A percentile compares a stretch with the other conserved stretches of the same genome.
These are phyloP conservation scores for Alternaria sp. DNA, from an alignment of 2,329 filamentous ascomycete species.

Conservation along the genomic window DNA sequence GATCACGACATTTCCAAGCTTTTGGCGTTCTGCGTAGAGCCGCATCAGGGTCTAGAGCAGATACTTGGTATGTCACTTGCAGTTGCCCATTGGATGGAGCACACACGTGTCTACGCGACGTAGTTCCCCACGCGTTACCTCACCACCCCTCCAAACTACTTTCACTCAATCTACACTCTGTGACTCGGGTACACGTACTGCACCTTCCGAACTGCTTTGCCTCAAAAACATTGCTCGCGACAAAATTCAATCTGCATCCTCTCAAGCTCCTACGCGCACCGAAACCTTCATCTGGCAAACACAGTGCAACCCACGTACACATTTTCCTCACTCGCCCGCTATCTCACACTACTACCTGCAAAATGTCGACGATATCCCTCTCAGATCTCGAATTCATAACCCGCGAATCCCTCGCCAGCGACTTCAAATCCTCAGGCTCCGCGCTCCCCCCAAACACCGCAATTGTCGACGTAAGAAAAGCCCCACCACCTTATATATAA, in stretches of 20 bases:
- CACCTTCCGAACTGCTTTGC: slow-evolving; percentile 2
- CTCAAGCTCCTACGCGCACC: slow-evolving; percentile 1
- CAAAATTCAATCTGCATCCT: slow-evolving; percentile 6
- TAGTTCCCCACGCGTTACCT: slow-evolving; percentile 6
- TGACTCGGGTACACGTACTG: slow-evolving; percentile 3
- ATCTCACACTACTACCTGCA: not conserved
- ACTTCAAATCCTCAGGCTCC: slow-evolving; percentile 63
- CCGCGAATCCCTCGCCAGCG: slow-evolving; percentile 68
- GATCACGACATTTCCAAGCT: slow-evolving; percentile 2
- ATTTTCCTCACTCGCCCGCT: not conserved
- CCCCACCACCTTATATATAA: slow-evolving; percentile 52
- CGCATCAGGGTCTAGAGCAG: not conserved
- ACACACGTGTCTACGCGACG: slow-evolving; percentile 5
- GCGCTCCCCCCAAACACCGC: slow-evolving; percentile 71
- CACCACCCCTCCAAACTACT: slow-evolving; percentile 1
- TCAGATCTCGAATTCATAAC: slow-evolving; percentile 73
- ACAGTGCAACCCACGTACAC: not conserved
- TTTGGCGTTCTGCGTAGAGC: not conserved
- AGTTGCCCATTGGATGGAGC: slow-evolving; percentile 4
- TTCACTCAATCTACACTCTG: slow-evolving; percentile 2
- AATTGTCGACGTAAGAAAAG: slow-evolving; percentile 59
- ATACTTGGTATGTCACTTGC: slow-evolving; percentile 6
- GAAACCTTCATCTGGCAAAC: not conserved
- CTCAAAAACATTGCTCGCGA: not conserved
- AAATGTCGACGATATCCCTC: slow-evolving; percentile 59